A percentile compares a stretch with the other conserved stretches of the same genome.
phyloP scores from a whole-genome alignment of 495 filamentous ascomycete species.

The Penicillium fimorum region DNA sequence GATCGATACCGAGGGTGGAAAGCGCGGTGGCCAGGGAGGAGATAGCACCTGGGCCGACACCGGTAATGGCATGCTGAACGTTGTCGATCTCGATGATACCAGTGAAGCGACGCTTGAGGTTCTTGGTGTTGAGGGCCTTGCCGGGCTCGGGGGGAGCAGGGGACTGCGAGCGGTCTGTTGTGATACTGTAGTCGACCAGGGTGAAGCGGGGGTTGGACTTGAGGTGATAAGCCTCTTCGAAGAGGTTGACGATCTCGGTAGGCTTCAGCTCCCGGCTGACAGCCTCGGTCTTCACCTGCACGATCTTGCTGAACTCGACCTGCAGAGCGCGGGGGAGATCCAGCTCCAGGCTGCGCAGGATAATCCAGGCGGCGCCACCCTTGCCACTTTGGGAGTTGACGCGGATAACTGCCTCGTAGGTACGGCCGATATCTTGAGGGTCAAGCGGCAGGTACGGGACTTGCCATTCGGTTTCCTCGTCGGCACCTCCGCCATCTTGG shows the following conservation, averaged over 20 bases:
- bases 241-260: constrained; percentile 79
- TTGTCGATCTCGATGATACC: constrained; percentile 85
- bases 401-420: constrained; percentile 95
- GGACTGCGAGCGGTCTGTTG: constrained; percentile 75
- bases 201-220: constrained; percentile 76
- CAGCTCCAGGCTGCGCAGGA: constrained; percentile 81
- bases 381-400: constrained; percentile 97
- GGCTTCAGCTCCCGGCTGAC: constrained; percentile 79
- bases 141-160: constrained; percentile 67
- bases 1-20: constrained; percentile 74
- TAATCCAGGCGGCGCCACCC: constrained; percentile 92
- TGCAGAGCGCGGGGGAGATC: constrained; percentile 92
- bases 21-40: constrained; percentile 85
- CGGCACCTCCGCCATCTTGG: constrained; percentile 53
- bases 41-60: constrained; percentile 85
- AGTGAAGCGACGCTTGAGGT: constrained; percentile 79
- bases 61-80: constrained; percentile 71
- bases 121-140: constrained; percentile 69
- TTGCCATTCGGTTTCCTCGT: constrained; percentile 59
- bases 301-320: constrained; percentile 83
- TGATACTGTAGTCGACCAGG: constrained; percentile 90
- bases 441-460: constrained; percentile 94
- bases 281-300: constrained; percentile 73
- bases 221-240: constrained; percentile 83
- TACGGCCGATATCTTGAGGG: constrained; percentile 89